Percentiles rank a stretch among this genome's conserved stretches.
phyloP scores from a whole-genome alignment of 108 stramenopile species.

The Aurantiochytrium sp. region DNA sequence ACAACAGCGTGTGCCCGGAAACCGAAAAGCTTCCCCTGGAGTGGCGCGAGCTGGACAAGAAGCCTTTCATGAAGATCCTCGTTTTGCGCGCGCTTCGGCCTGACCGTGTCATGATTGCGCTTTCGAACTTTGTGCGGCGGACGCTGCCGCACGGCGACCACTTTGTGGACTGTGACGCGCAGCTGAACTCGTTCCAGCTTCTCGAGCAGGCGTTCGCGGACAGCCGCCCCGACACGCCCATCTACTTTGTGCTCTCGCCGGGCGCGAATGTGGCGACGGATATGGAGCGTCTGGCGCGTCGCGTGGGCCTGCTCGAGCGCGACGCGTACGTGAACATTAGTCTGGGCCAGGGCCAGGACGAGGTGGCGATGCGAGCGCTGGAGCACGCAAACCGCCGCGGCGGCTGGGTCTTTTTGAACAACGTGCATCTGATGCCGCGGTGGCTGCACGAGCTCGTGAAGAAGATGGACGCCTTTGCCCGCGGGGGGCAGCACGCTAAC shows the following conservation, averaged over 20 bases:
- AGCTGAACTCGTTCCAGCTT: conserved; percentile 40
- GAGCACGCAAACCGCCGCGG: conserved; percentile 41
- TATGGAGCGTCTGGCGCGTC: conserved; percentile 42
- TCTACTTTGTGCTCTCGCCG: conserved; percentile 63
- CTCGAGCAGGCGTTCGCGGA: conserved; percentile 46
- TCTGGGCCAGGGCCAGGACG: conserved; percentile 67
- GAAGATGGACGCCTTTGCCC: conserved; percentile 45
- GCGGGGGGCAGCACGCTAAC: conserved; percentile 34
- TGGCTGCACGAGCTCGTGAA: conserved; percentile 56
- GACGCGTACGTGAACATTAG: conserved; percentile 50
- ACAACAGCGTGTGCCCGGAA: conserved; percentile 42
- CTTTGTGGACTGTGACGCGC: conserved; percentile 40
- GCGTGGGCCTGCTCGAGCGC: conserved; percentile 33
- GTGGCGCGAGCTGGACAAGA: conserved; percentile 48
- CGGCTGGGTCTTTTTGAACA: conserved; percentile 63
- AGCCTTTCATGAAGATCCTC: conserved; percentile 39
- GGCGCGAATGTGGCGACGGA: conserved; percentile 50
- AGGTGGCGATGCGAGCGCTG: conserved; percentile 47
- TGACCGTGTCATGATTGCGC: conserved; percentile 51
- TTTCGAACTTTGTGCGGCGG: conserved; percentile 29
- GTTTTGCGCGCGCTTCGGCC: conserved; percentile 55
- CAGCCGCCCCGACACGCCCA: conserved; percentile 48
- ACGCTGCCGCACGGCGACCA: conserved; percentile 39
- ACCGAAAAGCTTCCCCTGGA: conserved; percentile 47
- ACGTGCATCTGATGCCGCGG: conserved; percentile 63